Conservation (phyloP, 192 early-diverging fungal species). For the Gonapodya sp. region DNA sequence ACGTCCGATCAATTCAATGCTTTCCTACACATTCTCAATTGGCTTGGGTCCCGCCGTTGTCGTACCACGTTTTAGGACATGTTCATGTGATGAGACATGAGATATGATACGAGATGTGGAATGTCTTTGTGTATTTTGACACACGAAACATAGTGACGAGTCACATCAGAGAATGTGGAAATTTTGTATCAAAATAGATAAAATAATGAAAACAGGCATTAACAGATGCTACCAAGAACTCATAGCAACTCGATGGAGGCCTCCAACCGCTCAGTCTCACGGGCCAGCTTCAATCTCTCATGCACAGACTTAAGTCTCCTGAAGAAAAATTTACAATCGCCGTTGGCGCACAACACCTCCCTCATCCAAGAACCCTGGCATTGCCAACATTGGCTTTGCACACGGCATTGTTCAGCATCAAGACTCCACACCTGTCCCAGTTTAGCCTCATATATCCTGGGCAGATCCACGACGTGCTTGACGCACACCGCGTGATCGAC, state of each 20-base stretch:
- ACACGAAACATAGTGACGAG: too few relatives aligned
- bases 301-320: background rate
- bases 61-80: constrained; percentile 4
- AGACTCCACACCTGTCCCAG: background rate
- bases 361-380: background rate
- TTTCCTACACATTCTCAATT: too few relatives aligned
- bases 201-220: background rate
- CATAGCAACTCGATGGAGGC: background rate
- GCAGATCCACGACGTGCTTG: background rate
- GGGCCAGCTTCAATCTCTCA: background rate
- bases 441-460: background rate
- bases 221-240: background rate
- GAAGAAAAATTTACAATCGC: background rate
- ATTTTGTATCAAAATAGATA: background rate
- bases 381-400: background rate
- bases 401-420: background rate
- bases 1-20: background rate
- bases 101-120: too few relatives aligned
- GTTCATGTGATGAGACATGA: constrained; percentile 9
- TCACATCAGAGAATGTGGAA: too few relatives aligned
- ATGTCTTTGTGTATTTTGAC: too few relatives aligned
- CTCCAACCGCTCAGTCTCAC: background rate
- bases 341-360: constrained; percentile 4
- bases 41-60: too few relatives aligned
- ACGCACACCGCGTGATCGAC: background rate